Base-by-base conservation (phyloP, 495 filamentous ascomycete species). In the Aspergillus ellipticus region DNA sequence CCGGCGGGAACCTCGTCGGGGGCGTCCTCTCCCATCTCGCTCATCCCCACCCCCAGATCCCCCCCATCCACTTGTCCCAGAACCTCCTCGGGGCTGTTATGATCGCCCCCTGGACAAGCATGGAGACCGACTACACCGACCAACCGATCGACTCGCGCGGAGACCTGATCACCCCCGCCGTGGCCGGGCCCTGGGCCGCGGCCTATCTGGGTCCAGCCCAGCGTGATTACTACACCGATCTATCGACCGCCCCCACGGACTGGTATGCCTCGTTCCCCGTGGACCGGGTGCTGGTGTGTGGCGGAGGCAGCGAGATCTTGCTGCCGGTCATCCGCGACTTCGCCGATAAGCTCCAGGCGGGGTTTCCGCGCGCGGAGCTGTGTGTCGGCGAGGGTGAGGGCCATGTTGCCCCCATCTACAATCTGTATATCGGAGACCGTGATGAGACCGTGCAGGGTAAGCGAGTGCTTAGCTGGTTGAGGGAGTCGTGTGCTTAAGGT, bases 1-100 rank as follows among this genome's bases (percentile, higher is more conserved):
- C 86, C 0, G 85, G 86, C 53, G 86, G 75, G 4, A 87, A 87
- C 51, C 70, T 89, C 0, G 72, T 75, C 26, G 61, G 82, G 24
- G 74, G 75, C 10, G 67, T 89, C 5, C 70, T 88, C 3, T 81
- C 79, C 0, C 86, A 89, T 58, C 61, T 85, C 19, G 66, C 81
- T 0, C 84, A 87, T 60, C 82, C 85, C 0, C 83, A 86, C 58
- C 77, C 82, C 2, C 62, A 67, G 3, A 74, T 84, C 49, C 62
- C 73, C 6, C 63, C 66, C 0, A 19, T 78, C 1, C 13, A 26
- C 0, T 28, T 73, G 0, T 45, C 43, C 5, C 49, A 37, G 8
- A 55, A 62, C 2, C 66, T 87, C 21, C 69, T 66, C 8, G 83
- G 77, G 6, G 76, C 77, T 1, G 61, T 81, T 6, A 71, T 88